phyloP scores from a whole-genome alignment of 352 stramenopile genomes.

The Aphanomyces invadans region DNA sequence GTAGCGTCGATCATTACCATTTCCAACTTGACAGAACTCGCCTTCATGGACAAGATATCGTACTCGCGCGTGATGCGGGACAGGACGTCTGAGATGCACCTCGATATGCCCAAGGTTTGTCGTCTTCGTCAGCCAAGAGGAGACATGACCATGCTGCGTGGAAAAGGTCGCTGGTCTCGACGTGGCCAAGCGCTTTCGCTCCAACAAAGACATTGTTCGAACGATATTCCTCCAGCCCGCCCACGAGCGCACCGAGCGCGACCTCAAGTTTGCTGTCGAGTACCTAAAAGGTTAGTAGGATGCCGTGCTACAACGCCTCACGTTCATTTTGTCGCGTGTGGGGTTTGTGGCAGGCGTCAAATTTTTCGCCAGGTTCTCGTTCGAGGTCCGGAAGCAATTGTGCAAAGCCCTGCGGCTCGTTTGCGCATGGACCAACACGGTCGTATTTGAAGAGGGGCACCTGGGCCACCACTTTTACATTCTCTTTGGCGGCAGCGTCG shows the following conservation, averaged over 20 bases:
- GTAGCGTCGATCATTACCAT: constrained; percentile 8
- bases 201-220: constrained; percentile 81
- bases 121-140: constrained; percentile 24
- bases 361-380: constrained; percentile 79
- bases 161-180: constrained; percentile 40
- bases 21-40: constrained; percentile 1
- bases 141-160: constrained; percentile 40
- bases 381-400: constrained; percentile 78
- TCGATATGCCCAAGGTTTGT: constrained; percentile 8
- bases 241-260: constrained; percentile 63
- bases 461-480: constrained; percentile 77
- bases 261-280: constrained; percentile 78
- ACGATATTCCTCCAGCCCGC: constrained; percentile 74
- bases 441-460: constrained; percentile 74
- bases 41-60: constrained; percentile 27
- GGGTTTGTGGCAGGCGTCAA: constrained; percentile 42
- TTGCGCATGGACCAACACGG: constrained; percentile 66
- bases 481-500: constrained; percentile 62
- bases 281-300: constrained; percentile 47
- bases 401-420: constrained; percentile 77
- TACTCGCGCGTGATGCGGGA: constrained; percentile 49
- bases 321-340: not conserved
- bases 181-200: constrained; percentile 66
- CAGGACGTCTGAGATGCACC: constrained; percentile 40
- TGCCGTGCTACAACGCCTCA: not conserved